Percentiles rank a stretch among this genome's conserved stretches.
phyloP scores from a whole-genome alignment of 164 flowering plant species.

The Pachysandra terminalis region DNA sequence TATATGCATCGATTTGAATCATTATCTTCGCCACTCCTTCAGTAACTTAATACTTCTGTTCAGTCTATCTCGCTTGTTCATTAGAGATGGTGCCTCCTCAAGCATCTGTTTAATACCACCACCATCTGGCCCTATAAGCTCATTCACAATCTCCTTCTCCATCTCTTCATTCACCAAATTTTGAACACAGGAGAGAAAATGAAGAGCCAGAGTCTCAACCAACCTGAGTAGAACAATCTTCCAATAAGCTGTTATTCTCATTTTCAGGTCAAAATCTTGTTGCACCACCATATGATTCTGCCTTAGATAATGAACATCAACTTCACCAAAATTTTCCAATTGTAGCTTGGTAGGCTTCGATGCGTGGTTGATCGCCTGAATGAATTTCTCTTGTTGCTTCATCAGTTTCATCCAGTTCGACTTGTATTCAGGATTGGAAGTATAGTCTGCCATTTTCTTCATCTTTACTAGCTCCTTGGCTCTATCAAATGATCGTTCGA shows the following conservation, averaged over 20 bases:
- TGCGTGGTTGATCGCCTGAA: neutral
- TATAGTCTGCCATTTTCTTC: slow-evolving; percentile 36
- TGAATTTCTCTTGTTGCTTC: slow-evolving; percentile 7
- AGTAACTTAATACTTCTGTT: slow-evolving; percentile 24
- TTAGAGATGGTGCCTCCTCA: slow-evolving; percentile 28
- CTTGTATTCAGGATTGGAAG: slow-evolving; percentile 29
- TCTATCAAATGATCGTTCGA: slow-evolving; percentile 8
- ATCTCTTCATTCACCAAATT: too few relatives aligned
- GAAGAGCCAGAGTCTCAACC: slow-evolving; percentile 25
- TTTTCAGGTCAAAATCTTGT: slow-evolving; percentile 38
- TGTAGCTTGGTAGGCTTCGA: neutral
- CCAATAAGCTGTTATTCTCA: slow-evolving; percentile 32
- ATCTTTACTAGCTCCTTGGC: slow-evolving; percentile 32
- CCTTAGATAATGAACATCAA: slow-evolving; percentile 24
- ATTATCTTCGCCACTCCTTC: slow-evolving; percentile 14
- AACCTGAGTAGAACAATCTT: slow-evolving; percentile 27
- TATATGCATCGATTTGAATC: slow-evolving; percentile 8
- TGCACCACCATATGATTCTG: neutral
- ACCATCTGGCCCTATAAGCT: slow-evolving; percentile 19
- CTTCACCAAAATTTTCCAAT: slow-evolving; percentile 17
- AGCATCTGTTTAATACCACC: slow-evolving; percentile 30
- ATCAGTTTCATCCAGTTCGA: slow-evolving; percentile 22
- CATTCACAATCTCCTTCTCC: slow-evolving; percentile 23
- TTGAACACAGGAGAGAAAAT: slow-evolving; percentile 14
- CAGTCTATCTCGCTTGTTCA: slow-evolving; percentile 20